These are phyloP conservation scores for Verticillium isaacii DNA, from an alignment of 2,329 filamentous ascomycete species.

Conservation along the genomic window DNA sequence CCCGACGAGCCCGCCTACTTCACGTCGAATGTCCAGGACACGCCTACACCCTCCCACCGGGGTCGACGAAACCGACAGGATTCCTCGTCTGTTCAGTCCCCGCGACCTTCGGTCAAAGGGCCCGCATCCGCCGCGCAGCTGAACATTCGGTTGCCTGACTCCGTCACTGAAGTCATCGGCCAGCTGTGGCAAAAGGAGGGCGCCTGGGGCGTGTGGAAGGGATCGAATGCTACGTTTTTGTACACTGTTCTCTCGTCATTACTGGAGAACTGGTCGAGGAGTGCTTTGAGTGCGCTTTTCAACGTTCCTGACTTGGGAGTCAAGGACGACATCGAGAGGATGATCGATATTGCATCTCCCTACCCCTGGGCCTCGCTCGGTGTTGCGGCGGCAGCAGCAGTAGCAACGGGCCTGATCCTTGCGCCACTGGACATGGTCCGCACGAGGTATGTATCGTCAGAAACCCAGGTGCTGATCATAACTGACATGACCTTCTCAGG, in stretches of 20 bases:
- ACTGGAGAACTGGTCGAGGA: slow-evolving; percentile 87
- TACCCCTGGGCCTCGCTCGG: slow-evolving; percentile 78
- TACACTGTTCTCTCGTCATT: slow-evolving; percentile 84
- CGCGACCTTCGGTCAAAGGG: slow-evolving; percentile 28
- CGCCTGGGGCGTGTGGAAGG: slow-evolving; percentile 90
- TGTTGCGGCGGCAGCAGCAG: slow-evolving; percentile 60
- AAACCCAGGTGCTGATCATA: neutral
- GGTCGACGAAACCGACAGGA: slow-evolving; percentile 24
- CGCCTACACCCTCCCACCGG: slow-evolving; percentile 43
- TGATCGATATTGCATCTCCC: slow-evolving; percentile 68
- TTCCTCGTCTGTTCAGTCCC: slow-evolving; percentile 24
- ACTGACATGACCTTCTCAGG: slow-evolving; percentile 34
- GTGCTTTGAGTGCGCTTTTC: slow-evolving; percentile 82
- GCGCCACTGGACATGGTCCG: slow-evolving; percentile 87
- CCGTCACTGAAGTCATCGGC: slow-evolving; percentile 78
- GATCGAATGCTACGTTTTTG: slow-evolving; percentile 86
- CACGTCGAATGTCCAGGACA: slow-evolving; percentile 56
- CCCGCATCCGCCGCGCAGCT: slow-evolving; percentile 54
- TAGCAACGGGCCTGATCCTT: slow-evolving; percentile 73
- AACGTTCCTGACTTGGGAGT: slow-evolving; percentile 82
- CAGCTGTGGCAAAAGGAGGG: slow-evolving; percentile 88
- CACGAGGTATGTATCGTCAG: slow-evolving; percentile 52
- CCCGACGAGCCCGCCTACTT: slow-evolving; percentile 82
- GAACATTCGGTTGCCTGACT: slow-evolving; percentile 68
- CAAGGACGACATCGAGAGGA: slow-evolving; percentile 70